Percentiles rank a stretch among this genome's conserved stretches.
phyloP scores from a whole-genome alignment of 176 grass and related monocot genomes.

The Raddia distichophylla region DNA sequence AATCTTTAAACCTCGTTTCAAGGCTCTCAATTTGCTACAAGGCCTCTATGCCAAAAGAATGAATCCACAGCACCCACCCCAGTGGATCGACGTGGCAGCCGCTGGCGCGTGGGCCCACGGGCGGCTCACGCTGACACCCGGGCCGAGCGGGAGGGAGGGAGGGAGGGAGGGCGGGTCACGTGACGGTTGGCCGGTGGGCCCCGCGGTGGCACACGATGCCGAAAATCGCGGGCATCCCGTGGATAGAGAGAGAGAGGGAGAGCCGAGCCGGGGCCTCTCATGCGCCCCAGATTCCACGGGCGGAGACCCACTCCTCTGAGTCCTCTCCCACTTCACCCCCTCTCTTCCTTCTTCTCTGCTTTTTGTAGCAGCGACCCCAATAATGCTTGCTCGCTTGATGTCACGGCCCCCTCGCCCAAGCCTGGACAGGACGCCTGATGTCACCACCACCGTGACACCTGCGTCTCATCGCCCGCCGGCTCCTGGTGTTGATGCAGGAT shows the following conservation, averaged over 20 bases:
- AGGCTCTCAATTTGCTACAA: too few relatives aligned
- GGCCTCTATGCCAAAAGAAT: background rate
- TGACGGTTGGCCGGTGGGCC: slow-evolving; percentile 16
- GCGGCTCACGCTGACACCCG: too few relatives aligned
- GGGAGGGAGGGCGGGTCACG: background rate
- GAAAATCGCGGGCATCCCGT: slow-evolving; percentile 53
- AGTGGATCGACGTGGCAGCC: background rate
- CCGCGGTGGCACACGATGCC: slow-evolving; percentile 45
- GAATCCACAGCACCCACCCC: background rate
- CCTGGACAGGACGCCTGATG: background rate
- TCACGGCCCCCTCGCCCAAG: background rate
- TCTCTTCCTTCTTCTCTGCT: background rate
- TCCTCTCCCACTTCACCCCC: background rate
- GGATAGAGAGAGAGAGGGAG: slow-evolving; percentile 7
- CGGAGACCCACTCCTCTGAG: slow-evolving; percentile 25
- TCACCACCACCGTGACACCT: background rate
- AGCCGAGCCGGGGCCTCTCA: background rate
- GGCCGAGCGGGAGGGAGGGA: too few relatives aligned
- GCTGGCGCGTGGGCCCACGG: background rate
- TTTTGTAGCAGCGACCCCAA: slow-evolving; percentile 2
- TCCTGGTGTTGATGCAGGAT: too few relatives aligned
- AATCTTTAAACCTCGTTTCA: too few relatives aligned
- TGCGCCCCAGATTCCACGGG: slow-evolving; percentile 31
- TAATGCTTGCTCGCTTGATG: background rate
- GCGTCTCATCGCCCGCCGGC: background rate